These are phyloP conservation scores for Saxispiralis lemnorum DNA, from an alignment of 495 filamentous ascomycete species.

Conservation along the genomic window DNA sequence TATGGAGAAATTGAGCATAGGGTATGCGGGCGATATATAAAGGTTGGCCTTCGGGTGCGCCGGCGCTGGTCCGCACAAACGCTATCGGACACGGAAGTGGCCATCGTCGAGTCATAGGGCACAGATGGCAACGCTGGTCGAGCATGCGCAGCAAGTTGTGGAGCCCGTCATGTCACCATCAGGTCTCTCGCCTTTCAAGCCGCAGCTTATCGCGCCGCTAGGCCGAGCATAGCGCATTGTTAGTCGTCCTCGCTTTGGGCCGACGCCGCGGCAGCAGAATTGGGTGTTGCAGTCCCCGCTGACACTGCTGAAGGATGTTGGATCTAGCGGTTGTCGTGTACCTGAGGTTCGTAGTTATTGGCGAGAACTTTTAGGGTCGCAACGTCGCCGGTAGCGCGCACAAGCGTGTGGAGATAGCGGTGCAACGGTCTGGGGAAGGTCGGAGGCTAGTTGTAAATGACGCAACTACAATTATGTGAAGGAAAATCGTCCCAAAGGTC, in stretches of 20 bases:
- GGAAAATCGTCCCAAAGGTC: neutral
- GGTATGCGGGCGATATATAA: slow-evolving; percentile 13
- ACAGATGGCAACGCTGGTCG: neutral
- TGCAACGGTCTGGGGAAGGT: no score
- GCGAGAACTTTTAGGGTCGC: neutral
- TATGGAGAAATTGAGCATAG: slow-evolving; percentile 16
- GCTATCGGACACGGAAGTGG: neutral
- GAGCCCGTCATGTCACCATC: neutral
- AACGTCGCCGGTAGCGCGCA: neutral
- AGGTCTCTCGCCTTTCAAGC: neutral
- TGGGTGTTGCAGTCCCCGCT: no score
- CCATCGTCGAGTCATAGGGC: neutral
- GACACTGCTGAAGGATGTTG: no score
- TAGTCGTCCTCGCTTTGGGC: no score
- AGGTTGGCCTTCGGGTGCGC: neutral
- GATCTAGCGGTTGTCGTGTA: no score
- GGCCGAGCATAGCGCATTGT: neutral
- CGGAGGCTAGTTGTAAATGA: neutral
- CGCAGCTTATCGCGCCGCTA: neutral
- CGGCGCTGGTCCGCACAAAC: neutral
- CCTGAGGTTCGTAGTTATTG: no score
- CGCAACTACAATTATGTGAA: neutral
- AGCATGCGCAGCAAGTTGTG: neutral
- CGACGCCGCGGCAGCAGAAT: no score
- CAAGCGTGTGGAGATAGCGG: neutral